Conservation (phyloP, 2,329 filamentous ascomycete species). For the Colletotrichum sp. region DNA sequence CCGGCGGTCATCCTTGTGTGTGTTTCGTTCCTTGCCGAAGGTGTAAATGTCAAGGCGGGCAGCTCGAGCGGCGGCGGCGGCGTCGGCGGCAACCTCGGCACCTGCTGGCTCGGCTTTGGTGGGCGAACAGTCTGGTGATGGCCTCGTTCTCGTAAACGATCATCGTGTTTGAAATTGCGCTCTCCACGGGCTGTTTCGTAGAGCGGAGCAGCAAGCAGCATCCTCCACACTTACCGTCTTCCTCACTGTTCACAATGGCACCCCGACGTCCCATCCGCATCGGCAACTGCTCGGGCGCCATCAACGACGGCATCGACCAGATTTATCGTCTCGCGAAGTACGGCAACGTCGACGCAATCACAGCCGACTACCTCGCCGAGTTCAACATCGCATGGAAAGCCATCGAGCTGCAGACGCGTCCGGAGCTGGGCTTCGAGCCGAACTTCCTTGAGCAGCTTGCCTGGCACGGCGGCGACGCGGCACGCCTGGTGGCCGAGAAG, state of each 20-base stretch:
- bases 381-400: conserved; percentile 56
- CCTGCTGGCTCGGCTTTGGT: neutral
- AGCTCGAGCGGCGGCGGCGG: neutral
- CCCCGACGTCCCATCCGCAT: conserved; percentile 34
- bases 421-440: conserved; percentile 37
- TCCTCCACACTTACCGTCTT: neutral
- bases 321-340: conserved; percentile 27
- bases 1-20: conserved; percentile 1
- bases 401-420: conserved; percentile 37
- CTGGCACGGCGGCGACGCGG: conserved; percentile 35
- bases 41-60: neutral
- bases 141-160: neutral
- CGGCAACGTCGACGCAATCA: conserved; percentile 39
- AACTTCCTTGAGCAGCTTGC: conserved; percentile 48
- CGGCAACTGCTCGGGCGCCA: conserved; percentile 34
- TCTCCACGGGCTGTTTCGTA: neutral
- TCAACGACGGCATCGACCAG: conserved; percentile 30
- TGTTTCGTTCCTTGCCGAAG: neutral
- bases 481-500: conserved; percentile 44
- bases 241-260: neutral
- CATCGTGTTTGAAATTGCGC: neutral
- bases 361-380: conserved; percentile 44
- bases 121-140: neutral
- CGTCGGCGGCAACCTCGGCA: neutral
- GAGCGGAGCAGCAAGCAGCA: neutral